Percentiles rank a stretch among this genome's conserved stretches.
phyloP scores from a whole-genome alignment of 495 filamentous ascomycete species.

The Terfezia boudieri region DNA sequence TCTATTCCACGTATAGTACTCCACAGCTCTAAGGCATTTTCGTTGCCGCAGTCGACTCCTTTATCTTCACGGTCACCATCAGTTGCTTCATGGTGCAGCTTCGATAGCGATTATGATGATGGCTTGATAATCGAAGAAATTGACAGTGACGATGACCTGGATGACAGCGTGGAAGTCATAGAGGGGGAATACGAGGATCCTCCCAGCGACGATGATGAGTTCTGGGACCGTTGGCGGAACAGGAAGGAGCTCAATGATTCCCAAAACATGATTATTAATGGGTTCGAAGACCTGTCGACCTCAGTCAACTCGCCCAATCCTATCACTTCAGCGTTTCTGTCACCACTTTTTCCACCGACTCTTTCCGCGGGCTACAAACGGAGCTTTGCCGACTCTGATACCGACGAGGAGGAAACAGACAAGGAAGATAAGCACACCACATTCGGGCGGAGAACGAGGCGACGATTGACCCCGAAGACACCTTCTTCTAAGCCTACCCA shows the following conservation, averaged over 20 bases:
- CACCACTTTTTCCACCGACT: too few relatives aligned
- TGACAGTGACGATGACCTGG: not conserved
- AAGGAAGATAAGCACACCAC: too few relatives aligned
- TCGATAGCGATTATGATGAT: not conserved
- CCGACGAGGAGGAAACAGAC: too few relatives aligned
- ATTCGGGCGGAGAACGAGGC: too few relatives aligned
- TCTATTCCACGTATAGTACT: not conserved
- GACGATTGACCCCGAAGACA: too few relatives aligned
- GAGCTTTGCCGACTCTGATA: too few relatives aligned
- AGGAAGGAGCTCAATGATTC: not conserved
- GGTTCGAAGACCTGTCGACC: not conserved
- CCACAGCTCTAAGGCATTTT: not conserved
- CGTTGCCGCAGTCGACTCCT: not conserved
- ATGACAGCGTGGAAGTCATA: not conserved
- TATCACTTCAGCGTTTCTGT: too few relatives aligned
- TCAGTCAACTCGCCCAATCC: not conserved
- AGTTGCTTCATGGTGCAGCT: not conserved
- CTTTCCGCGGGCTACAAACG: too few relatives aligned
- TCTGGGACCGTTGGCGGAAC: not conserved
- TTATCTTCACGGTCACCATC: not conserved
- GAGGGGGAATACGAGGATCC: not conserved
- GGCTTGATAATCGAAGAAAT: not conserved
- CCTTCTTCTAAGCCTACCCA: too few relatives aligned
- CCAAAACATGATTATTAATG: not conserved
- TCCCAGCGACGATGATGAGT: not conserved